phyloP scores from a whole-genome alignment of 305 asterid species.

The Coffea humblotiana region DNA sequence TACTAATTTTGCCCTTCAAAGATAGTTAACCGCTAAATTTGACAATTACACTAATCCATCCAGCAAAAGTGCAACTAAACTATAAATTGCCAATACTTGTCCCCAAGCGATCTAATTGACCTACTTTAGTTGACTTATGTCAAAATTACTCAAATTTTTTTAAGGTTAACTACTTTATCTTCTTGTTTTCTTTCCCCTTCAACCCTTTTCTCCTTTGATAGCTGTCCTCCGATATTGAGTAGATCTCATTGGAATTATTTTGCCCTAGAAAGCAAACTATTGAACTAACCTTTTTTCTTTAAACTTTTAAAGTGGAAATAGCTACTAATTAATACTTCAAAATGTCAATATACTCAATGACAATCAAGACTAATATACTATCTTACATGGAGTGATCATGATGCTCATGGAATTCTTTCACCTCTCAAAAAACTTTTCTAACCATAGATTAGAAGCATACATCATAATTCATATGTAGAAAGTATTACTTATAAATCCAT shows the following conservation, averaged over 20 bases:
- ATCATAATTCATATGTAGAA: slow-evolving; percentile 3
- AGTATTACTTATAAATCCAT: slow-evolving; percentile 15
- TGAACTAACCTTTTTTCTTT: not conserved
- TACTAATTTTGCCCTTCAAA: too few species aligned
- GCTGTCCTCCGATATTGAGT: not conserved
- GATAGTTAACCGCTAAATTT: too few species aligned
- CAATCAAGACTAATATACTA: not conserved
- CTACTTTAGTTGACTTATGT: not conserved
- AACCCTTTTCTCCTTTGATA: not conserved
- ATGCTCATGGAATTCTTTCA: not conserved
- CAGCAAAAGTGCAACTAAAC: too few species aligned
- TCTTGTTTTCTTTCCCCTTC: not conserved
- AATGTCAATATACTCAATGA: not conserved
- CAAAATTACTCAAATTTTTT: slow-evolving; percentile 1
- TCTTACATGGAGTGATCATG: not conserved
- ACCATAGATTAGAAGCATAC: not conserved
- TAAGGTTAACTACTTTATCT: not conserved
- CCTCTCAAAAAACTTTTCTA: not conserved
- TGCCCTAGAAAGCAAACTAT: not conserved
- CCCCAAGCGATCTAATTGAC: not conserved
- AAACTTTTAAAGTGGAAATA: not conserved
- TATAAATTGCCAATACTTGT: too few species aligned
- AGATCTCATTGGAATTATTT: not conserved
- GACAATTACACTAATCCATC: too few species aligned
- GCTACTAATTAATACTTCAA: not conserved